Base-by-base conservation (phyloP, 2,329 filamentous ascomycete species). In the Diaporthe nobilis region DNA sequence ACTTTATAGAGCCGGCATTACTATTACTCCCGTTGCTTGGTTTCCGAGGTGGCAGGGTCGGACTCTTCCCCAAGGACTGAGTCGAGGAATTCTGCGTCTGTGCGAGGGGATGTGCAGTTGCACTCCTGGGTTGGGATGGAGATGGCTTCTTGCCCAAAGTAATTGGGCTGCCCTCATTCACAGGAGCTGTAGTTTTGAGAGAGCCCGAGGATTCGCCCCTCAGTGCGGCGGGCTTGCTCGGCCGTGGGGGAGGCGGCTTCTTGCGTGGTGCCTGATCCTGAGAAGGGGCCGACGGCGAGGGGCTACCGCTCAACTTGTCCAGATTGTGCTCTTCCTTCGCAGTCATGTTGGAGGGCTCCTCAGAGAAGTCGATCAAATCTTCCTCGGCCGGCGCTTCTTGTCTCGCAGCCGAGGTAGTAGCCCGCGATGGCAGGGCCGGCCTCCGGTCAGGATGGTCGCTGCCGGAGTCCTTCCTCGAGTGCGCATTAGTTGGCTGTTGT, bases 361-460 rank as follows among this genome's bases (percentile, higher is more conserved):
- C 89, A 0, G 88, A 88, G 47, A 93, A 85, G 80, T 93, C 91
- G 42, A 93, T 92, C 53, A 93, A 80, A 7, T 88, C 89, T 1
- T 90, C 91, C 85, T 90, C 90, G n/a, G 81, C 80, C 13, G 84
- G 86, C 15, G 84, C 85, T 3, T 81, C 67, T 1, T 80, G 77
- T n/a, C 81, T 80, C 8, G 78, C 76, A 17, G 78, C 77, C 37
- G 77, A 79, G 37, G 80, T 78, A 17, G 74, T 71, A 55, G 77
- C 72, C n/a, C 83, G 81, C 5, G 83, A 82, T 49, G 85, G 86
- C 3, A 85, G 78, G 2, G 75, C 77, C 15, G 86, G 85, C 42
- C 83, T 80, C 44, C 70, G 73, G 0, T 68, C 53, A 12, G 73
- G 74, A 17, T 81, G 76, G 22, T 82, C 80, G 22, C 39, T 28